A percentile compares a stretch with the other conserved stretches of the same genome.
Conservation (phyloP, 2,329 filamentous ascomycete species). For the Colletotrichum sp. region DNA sequence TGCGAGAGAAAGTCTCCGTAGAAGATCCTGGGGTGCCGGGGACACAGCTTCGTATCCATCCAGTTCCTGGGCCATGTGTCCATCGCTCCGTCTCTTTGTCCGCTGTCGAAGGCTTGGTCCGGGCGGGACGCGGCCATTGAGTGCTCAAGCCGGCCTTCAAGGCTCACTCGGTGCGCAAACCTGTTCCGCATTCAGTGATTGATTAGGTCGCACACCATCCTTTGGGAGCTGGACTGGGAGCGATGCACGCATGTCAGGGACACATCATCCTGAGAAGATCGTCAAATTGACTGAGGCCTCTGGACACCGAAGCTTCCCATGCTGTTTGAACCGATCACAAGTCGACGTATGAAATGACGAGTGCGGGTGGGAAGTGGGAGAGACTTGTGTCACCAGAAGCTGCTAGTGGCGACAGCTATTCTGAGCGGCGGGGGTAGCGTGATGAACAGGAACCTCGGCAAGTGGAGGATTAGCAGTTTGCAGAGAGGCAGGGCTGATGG, state of each 20-base stretch:
- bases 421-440: neutral
- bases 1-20: conserved; percentile 19
- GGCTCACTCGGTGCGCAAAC: neutral
- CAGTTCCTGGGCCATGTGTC: neutral
- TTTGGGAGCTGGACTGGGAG: neutral
- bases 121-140: neutral
- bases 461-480: neutral
- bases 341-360: neutral
- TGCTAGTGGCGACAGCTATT: conserved; percentile 13
- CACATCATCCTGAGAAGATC: neutral
- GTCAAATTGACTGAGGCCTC: neutral
- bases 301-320: neutral
- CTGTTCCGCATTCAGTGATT: conserved; percentile 5
- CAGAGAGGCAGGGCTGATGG: neutral
- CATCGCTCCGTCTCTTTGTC: conserved; percentile 1
- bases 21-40: conserved; percentile 4
- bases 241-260: neutral
- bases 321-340: neutral
- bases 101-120: neutral
- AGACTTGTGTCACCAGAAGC: neutral
- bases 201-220: neutral
- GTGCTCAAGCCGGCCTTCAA: neutral
- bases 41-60: conserved; percentile 6
- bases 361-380: conserved; percentile 8
- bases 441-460: conserved; percentile 4